phyloP scores from a whole-genome alignment of 129 eudicot species.

The Ambrosia trifida region DNA sequence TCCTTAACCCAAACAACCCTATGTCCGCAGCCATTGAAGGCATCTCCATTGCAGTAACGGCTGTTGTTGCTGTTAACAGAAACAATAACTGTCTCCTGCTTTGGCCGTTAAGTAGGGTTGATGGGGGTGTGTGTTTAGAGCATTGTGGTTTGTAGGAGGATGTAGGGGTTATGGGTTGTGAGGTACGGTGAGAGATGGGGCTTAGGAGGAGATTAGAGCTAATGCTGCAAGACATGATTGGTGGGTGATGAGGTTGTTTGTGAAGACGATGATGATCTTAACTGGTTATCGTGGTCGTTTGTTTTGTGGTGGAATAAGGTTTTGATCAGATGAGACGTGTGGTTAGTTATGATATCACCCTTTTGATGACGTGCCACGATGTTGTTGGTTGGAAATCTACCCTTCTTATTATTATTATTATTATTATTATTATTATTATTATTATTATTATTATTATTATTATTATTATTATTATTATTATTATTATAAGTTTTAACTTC shows the following conservation, averaged over 20 bases:
- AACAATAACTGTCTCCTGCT: constrained; percentile 57
- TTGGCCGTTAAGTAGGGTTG: constrained; percentile 28
- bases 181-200: constrained; percentile 28
- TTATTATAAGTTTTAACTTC: too few species aligned
- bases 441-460: too few species aligned
- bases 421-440: too few species aligned
- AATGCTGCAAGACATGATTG: constrained; percentile 51
- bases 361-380: constrained; percentile 24
- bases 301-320: constrained; percentile 33
- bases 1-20: constrained; percentile 75
- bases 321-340: constrained; percentile 16
- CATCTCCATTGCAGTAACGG: constrained; percentile 48
- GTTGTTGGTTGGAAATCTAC: constrained; percentile 1
- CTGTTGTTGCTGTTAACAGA: constrained; percentile 55
- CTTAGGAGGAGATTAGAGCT: constrained; percentile 32
- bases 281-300: neutral
- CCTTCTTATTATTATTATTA: neutral
- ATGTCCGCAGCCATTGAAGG: constrained; percentile 75
- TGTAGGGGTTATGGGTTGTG: constrained; percentile 24
- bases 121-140: constrained; percentile 29
- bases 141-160: constrained; percentile 30
- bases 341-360: constrained; percentile 25
- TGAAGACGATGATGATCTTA: constrained; percentile 12
- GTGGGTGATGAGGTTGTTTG: neutral
- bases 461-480: too few species aligned